Evolutionary conservation across 2,329 filamentous ascomycete genomes (phyloP).

Genomic region (Aspergillus clavatus): DNA sequence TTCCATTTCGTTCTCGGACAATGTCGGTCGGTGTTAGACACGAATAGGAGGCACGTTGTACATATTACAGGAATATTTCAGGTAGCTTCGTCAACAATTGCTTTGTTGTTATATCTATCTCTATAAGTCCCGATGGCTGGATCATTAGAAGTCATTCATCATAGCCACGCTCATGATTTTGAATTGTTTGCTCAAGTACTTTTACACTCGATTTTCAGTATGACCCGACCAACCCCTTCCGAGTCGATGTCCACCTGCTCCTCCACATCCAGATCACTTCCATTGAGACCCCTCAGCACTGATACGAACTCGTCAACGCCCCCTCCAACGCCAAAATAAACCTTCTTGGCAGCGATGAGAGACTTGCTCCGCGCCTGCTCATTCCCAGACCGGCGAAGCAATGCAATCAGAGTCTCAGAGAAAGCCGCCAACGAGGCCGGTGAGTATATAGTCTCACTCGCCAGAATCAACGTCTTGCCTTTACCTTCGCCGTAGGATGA

Average conservation of each 20-base stretch:
- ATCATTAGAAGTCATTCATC: no score
- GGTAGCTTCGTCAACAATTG: constrained; percentile 24
- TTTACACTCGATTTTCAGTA: constrained; percentile 34
- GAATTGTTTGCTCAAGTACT: not conserved
- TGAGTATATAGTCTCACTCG: constrained; percentile 62
- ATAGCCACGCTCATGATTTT: no score
- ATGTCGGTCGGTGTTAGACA: constrained; percentile 23
- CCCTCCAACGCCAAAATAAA: constrained; percentile 64
- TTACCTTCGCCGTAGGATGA: constrained; percentile 30
- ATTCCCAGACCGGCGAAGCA: constrained; percentile 43
- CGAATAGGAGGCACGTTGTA: constrained; percentile 27
- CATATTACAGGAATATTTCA: constrained; percentile 31
- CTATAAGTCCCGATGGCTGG: no score
- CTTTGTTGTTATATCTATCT: constrained; percentile 21
- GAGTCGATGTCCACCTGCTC: constrained; percentile 36
- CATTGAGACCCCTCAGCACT: constrained; percentile 26
- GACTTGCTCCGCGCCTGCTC: constrained; percentile 38
- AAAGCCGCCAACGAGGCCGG: constrained; percentile 52
- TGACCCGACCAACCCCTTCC: constrained; percentile 42
- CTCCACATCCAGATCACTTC: constrained; percentile 24
- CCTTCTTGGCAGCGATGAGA: constrained; percentile 58
- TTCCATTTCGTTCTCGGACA: constrained; percentile 15
- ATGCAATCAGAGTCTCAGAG: constrained; percentile 48
- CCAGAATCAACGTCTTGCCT: constrained; percentile 49
- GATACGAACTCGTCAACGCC: constrained; percentile 56